phyloP scores from a whole-genome alignment of 495 filamentous ascomycete species.

The Poronia punctata region DNA sequence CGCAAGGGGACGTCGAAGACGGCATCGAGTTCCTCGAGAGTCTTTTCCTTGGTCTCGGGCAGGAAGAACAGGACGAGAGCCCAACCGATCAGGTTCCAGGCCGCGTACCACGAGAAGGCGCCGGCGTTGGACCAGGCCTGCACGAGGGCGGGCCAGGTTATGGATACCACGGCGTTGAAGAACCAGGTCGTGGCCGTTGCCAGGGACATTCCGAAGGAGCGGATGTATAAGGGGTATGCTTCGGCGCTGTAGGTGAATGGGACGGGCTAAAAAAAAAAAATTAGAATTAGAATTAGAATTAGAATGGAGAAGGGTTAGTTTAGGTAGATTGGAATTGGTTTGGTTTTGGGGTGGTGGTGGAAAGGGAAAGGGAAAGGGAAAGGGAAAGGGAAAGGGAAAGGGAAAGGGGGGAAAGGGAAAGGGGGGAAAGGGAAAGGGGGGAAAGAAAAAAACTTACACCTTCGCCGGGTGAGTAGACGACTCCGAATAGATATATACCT shows the following conservation, averaged over 20 bases:
- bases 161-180: conserved; percentile 59
- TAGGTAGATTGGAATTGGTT: too few species aligned
- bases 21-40: conserved; percentile 59
- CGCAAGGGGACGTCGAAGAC: conserved; percentile 48
- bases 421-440: background rate
- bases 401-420: too few species aligned
- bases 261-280: conserved; percentile 45
- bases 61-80: conserved; percentile 67
- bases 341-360: too few species aligned
- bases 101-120: conserved; percentile 64
- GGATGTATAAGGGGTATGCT: conserved; percentile 70
- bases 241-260: conserved; percentile 82
- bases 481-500: conserved; percentile 68
- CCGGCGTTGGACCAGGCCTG: conserved; percentile 49
- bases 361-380: too few species aligned
- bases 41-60: conserved; percentile 76
- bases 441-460: conserved; percentile 33
- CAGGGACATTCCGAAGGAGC: conserved; percentile 59
- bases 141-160: conserved; percentile 58
- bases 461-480: conserved; percentile 72
- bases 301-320: too few species aligned
- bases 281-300: background rate
- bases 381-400: too few species aligned
- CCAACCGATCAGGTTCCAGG: conserved; percentile 61
- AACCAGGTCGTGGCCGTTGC: conserved; percentile 66